phyloP scores from a whole-genome alignment of 768 basidiomycete genomes.

The Pleurotus tuber-regium region DNA sequence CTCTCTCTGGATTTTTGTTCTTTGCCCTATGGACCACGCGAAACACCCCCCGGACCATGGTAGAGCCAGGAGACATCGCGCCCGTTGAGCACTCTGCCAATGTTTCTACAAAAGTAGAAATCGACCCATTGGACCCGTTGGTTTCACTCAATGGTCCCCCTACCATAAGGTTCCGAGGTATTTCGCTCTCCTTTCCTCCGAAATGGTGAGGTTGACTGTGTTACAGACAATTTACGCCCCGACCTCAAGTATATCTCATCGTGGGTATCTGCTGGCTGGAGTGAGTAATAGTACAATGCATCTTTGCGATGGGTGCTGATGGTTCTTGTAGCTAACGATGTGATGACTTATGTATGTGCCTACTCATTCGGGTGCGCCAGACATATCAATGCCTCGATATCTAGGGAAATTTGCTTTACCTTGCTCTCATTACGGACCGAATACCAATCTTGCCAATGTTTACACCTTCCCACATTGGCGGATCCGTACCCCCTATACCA shows the following conservation, averaged over 20 bases:
- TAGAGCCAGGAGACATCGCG: slow-evolving; percentile 7
- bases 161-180: slow-evolving; percentile 57
- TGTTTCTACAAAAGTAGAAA: background rate
- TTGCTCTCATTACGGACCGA: slow-evolving; percentile 55
- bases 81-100: slow-evolving; percentile 3
- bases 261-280: slow-evolving; percentile 80
- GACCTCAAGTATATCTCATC: slow-evolving; percentile 68
- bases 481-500: slow-evolving; percentile 44
- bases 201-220: background rate
- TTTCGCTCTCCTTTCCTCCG: slow-evolving; percentile 6
- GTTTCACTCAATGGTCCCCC: slow-evolving; percentile 45
- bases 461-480: slow-evolving; percentile 54
- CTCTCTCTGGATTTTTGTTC: slow-evolving; percentile 25
- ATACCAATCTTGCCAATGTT: slow-evolving; percentile 60
- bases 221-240: slow-evolving; percentile 59
- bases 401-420: slow-evolving; percentile 56
- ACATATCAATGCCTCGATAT: background rate
- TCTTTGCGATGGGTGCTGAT: too few relatives aligned
- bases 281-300: slow-evolving; percentile 40
- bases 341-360: slow-evolving; percentile 62
- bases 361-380: background rate
- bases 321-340: slow-evolving; percentile 63
- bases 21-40: slow-evolving; percentile 22
- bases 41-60: slow-evolving; percentile 5
- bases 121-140: slow-evolving; percentile 16